Percentiles rank a stretch among this genome's conserved stretches.
Evolutionary conservation across 106 monocot species (phyloP).

Genomic region (Dendrobium huoshanense): DNA sequence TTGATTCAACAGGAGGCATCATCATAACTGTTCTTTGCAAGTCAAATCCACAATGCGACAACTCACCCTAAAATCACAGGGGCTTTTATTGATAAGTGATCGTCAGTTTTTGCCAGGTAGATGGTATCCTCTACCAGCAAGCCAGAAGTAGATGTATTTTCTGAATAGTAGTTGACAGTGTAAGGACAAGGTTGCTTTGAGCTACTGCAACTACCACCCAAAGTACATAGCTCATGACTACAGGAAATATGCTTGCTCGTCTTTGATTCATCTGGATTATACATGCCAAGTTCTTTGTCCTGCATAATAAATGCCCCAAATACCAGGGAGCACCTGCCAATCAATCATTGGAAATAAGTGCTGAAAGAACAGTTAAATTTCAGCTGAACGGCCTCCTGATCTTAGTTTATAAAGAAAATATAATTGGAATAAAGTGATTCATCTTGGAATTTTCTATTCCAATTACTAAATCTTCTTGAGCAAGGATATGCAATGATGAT

Average conservation of each 20-base stretch:
- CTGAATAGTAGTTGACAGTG: slow-evolving; percentile 67
- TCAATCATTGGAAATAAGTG: slow-evolving; percentile 88
- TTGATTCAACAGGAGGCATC: neutral
- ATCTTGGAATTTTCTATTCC: neutral
- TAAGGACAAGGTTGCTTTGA: slow-evolving; percentile 82
- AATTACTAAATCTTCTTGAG: neutral
- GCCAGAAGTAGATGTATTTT: slow-evolving; percentile 87
- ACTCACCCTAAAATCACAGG: slow-evolving; percentile 79
- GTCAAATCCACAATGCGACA: neutral
- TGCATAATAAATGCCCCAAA: slow-evolving; percentile 97
- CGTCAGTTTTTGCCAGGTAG: slow-evolving; percentile 42
- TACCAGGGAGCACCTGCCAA: slow-evolving; percentile 88
- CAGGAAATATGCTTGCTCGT: slow-evolving; percentile 80
- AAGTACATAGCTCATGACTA: slow-evolving; percentile 70
- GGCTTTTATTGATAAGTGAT: slow-evolving; percentile 31
- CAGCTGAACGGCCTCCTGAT: slow-evolving; percentile 16
- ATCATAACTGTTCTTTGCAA: neutral
- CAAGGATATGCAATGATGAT: neutral
- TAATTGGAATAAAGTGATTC: neutral
- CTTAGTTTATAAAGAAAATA: neutral
- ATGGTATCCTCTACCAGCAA: slow-evolving; percentile 71
- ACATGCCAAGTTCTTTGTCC: slow-evolving; percentile 87
- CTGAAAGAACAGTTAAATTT: slow-evolving; percentile 50
- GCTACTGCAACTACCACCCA: slow-evolving; percentile 47
- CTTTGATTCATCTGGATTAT: slow-evolving; percentile 72